These are phyloP conservation scores for Boechera retrofracta DNA, from an alignment of 345 rosid species.

Conservation along the genomic window DNA sequence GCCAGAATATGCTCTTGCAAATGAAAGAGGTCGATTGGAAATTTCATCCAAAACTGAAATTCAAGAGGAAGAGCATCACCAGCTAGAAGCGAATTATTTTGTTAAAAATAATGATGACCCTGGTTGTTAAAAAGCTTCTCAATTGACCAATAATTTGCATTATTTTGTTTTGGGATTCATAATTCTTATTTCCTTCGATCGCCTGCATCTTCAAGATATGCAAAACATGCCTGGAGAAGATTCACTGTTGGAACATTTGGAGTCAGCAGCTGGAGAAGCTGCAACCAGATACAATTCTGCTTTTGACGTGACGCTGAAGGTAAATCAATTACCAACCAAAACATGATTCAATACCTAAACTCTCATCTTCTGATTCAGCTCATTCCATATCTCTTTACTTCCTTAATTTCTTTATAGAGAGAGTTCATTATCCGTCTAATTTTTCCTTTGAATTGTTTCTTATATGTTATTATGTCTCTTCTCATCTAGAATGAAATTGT, in stretches of 20 bases:
- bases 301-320: conserved; percentile 39
- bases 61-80: conserved; percentile 15
- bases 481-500: neutral
- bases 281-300: conserved; percentile 22
- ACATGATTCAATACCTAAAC: neutral
- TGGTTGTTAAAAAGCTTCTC: conserved; percentile 16
- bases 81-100: too few species aligned
- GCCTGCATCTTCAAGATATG: conserved; percentile 30
- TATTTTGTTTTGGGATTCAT: conserved; percentile 1
- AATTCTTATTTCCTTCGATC: conserved; percentile 3
- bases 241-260: conserved; percentile 1
- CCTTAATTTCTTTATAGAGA: neutral
- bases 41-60: conserved; percentile 5
- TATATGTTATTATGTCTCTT: neutral
- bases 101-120: neutral
- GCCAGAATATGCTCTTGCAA: conserved; percentile 27
- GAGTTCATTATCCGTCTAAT: too few species aligned
- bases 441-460: neutral
- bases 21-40: neutral
- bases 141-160: conserved; percentile 1
- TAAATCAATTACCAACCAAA: conserved; percentile 2
- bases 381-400: neutral
- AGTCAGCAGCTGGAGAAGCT: conserved; percentile 20
- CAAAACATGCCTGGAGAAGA: conserved; percentile 20
- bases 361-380: neutral